These are phyloP conservation scores for Penicillium rolfsii DNA, from an alignment of 2,329 filamentous ascomycete genomes.

Conservation along the genomic window DNA sequence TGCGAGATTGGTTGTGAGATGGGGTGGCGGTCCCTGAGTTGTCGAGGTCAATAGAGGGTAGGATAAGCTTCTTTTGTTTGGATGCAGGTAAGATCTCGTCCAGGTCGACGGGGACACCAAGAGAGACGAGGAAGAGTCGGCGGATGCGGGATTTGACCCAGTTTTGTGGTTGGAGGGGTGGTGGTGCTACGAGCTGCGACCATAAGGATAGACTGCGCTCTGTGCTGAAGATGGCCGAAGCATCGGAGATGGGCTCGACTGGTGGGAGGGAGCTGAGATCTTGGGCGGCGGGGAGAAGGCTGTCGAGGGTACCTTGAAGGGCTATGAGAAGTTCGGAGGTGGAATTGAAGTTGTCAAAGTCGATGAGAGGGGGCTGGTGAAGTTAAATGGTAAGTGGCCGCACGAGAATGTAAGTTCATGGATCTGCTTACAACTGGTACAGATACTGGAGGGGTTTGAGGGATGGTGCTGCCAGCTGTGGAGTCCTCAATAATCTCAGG, in stretches of 20 bases:
- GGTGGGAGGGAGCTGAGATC: conserved; percentile 39
- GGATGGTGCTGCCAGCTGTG: conserved; percentile 20
- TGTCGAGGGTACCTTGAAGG: conserved; percentile 48
- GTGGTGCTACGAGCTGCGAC: conserved; percentile 94
- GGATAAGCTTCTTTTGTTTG: conserved; percentile 95
- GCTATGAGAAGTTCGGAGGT: conserved; percentile 39
- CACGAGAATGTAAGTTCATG: background rate
- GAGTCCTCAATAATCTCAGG: conserved; percentile 37
- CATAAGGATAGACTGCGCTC: conserved; percentile 87
- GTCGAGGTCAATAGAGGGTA: conserved; percentile 73
- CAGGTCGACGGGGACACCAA: conserved; percentile 93
- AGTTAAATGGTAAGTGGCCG: conserved; percentile 5
- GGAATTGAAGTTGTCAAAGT: conserved; percentile 59
- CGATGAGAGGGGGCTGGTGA: conserved; percentile 45
- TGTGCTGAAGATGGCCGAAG: conserved; percentile 72
- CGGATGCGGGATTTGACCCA: conserved; percentile 97
- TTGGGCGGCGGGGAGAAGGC: conserved; percentile 49
- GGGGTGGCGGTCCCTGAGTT: conserved; percentile 59
- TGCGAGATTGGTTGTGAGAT: conserved; percentile 46
- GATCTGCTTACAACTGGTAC: conserved; percentile 49
- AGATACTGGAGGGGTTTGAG: conserved; percentile 37
- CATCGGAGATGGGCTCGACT: conserved; percentile 47
- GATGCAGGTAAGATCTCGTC: conserved; percentile 96
- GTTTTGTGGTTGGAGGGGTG: conserved; percentile 91
- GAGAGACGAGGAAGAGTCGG: conserved; percentile 89